Conservation (phyloP, 371 early-diverging fungal genomes). For the Saksenaea vasiformis region DNA sequence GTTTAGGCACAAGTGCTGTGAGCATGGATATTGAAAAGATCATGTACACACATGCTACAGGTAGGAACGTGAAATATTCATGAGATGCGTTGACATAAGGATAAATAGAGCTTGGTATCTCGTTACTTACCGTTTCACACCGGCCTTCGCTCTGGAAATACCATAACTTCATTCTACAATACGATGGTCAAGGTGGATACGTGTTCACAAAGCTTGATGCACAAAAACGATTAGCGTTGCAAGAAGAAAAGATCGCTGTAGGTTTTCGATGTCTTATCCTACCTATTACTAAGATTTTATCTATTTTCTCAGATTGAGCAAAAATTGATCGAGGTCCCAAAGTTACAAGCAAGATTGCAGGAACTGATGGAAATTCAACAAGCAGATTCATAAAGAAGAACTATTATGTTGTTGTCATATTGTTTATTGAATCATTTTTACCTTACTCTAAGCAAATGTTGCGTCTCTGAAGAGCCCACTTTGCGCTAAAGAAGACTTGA, state of each 20-base stretch:
- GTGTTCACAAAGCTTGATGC: slow-evolving; percentile 88
- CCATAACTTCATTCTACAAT: slow-evolving; percentile 83
- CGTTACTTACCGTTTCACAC: slow-evolving; percentile 87
- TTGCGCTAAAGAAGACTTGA: too few species aligned
- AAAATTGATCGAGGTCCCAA: slow-evolving; percentile 72
- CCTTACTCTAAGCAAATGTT: too few species aligned
- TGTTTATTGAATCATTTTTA: too few species aligned
- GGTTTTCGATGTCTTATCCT: slow-evolving; percentile 15
- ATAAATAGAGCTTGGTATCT: slow-evolving; percentile 70
- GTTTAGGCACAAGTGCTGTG: slow-evolving; percentile 74
- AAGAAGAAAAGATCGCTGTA: slow-evolving; percentile 68
- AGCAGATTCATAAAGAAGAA: slow-evolving; percentile 1
- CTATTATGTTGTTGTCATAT: too few species aligned
- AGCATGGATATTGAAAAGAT: slow-evolving; percentile 87
- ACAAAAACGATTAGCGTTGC: slow-evolving; percentile 79
- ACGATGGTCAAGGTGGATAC: slow-evolving; percentile 90
- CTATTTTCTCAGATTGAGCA: slow-evolving; percentile 57
- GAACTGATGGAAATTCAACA: slow-evolving; percentile 49
- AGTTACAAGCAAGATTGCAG: slow-evolving; percentile 67
- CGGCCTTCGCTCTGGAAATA: slow-evolving; percentile 87
- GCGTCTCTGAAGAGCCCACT: too few species aligned
- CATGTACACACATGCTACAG: slow-evolving; percentile 88
- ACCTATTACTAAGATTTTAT: neutral
- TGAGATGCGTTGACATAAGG: neutral
- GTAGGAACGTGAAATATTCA: slow-evolving; percentile 22